phyloP scores from a whole-genome alignment of 2,329 filamentous ascomycete genomes.

The Juglanconis juglandina region DNA sequence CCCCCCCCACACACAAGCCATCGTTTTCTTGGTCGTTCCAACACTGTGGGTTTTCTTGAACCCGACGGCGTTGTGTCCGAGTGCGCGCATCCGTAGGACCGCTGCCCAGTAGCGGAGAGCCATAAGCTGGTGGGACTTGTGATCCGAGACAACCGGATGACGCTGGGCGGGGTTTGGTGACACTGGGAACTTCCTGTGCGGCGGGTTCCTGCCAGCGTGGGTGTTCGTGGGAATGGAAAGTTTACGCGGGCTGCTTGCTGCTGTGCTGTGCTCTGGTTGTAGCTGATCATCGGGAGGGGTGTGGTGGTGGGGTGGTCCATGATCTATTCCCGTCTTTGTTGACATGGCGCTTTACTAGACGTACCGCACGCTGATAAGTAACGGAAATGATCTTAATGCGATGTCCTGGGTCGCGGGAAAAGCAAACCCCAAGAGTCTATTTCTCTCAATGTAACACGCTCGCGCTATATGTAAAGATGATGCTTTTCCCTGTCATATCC shows the following conservation, averaged over 20 bases:
- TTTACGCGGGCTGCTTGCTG: not conserved
- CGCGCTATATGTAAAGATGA: conserved; percentile 7
- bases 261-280: not conserved
- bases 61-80: not conserved
- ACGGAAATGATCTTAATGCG: not conserved
- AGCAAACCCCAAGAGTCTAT: conserved; percentile 5
- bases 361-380: not conserved
- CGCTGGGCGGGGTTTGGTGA: not conserved
- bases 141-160: not conserved
- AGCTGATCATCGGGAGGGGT: not conserved
- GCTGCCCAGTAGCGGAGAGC: not conserved
- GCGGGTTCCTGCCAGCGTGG: not conserved
- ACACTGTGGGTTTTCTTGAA: not conserved
- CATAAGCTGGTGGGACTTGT: not conserved
- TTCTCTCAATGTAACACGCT: conserved; percentile 2
- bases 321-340: not conserved
- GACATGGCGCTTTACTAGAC: not conserved
- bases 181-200: not conserved
- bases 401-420: not conserved
- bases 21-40: not conserved
- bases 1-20: not conserved
- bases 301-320: not conserved
- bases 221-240: not conserved
- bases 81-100: not conserved
- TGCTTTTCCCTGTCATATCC: not conserved